Base-by-base conservation (phyloP, 192 early-diverging fungal genomes). In the Linnemannia elongata region DNA sequence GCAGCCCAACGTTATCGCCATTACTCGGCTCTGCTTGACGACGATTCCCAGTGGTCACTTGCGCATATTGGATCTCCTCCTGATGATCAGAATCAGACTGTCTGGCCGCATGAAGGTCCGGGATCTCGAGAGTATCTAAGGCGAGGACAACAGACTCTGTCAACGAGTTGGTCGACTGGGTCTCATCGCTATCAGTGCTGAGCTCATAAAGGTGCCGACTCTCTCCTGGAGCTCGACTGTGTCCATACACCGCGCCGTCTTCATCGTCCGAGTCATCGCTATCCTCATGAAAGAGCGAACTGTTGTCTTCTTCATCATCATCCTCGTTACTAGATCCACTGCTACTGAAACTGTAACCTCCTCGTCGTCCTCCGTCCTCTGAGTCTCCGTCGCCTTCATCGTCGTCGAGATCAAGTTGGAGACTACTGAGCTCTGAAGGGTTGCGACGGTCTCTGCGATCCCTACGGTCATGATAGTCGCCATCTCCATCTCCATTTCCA, bases 121-220 rank as follows among this genome's bases (percentile, higher is more conserved):
- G 84, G 35, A 86, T 86, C 55, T 86, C 84, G 20, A 86, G 75
- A 5, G 57, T 86, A 35, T 86, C 84, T 42, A 86, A 36, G 10
- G 84, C 84, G 45, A 86, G 27, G 18, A 86, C 79, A 3, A 86
- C 70, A 17, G 75, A 80, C 13, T 80, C 79, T 33, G 84, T 77
- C 24, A 86, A 44, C 0, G 84, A 86, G 13, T 47, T 42, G 0
- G 79, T 66, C 7, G 79, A 80, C 35, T 77, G 30, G 22, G 84
- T 81, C 4, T 24, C 74, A 45, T 77, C 78, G 30, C 84, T 86
- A 41, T 86, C 84, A 39, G 76, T 86, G 45, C 84, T 86, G 22
- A 86, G 77, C 36, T 80, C 57, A 18, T 86, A 86, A 20, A 17
- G 30, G 10, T 73, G 70, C 15, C 30, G 15, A 44, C 49, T 45